phyloP scores from a whole-genome alignment of 2,329 filamentous ascomycete species.

The Xylaria sp. region DNA sequence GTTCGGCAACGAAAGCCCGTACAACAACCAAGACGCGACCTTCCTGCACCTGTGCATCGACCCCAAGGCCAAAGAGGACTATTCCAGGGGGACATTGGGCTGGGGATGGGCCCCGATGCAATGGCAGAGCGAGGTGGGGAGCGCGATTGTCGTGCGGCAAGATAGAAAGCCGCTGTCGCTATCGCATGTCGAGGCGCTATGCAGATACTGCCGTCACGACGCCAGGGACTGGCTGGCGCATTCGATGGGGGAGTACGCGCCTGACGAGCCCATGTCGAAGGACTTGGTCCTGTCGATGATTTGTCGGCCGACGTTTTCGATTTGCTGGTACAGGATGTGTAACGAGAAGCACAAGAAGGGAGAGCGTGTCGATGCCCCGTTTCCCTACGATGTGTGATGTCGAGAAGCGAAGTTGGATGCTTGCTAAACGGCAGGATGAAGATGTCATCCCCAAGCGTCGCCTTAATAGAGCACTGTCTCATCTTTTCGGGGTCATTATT shows the following conservation, averaged over 20 bases:
- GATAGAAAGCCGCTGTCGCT: slow-evolving; percentile 24
- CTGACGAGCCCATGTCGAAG: slow-evolving; percentile 18
- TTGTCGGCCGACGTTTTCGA: slow-evolving; percentile 13
- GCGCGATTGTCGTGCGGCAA: slow-evolving; percentile 18
- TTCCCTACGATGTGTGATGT: slow-evolving; percentile 19
- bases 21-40: slow-evolving; percentile 23
- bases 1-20: not conserved
- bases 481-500: no score
- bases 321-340: not conserved
- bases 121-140: slow-evolving; percentile 8
- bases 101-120: not conserved
- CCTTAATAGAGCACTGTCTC: no score
- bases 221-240: slow-evolving; percentile 6
- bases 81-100: not conserved
- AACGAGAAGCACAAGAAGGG: slow-evolving; percentile 3
- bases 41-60: slow-evolving; percentile 16
- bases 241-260: slow-evolving; percentile 8
- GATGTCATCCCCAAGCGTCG: no score
- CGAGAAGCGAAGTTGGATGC: no score
- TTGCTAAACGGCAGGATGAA: no score
- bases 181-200: slow-evolving; percentile 19
- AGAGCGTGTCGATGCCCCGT: not conserved
- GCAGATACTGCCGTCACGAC: slow-evolving; percentile 15
- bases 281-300: slow-evolving; percentile 18
- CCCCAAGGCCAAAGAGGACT: not conserved